Base-by-base conservation (phyloP, 2,329 filamentous ascomycete species). In the Neoascochyta sp. region DNA sequence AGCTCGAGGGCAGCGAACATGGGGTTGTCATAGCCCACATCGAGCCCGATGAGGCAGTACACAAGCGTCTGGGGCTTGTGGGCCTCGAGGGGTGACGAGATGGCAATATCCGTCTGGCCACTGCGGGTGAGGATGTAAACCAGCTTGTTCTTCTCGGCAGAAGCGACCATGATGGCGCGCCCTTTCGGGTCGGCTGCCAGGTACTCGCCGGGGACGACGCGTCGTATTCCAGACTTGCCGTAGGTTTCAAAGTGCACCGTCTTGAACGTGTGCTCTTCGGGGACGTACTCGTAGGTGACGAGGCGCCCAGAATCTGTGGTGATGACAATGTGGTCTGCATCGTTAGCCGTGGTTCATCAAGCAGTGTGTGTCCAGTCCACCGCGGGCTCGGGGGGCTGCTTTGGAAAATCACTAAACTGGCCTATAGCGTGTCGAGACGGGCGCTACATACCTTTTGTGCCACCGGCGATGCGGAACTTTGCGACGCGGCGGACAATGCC, bases 81-180 rank as follows among this genome's bases (percentile, higher is more conserved):
- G 2, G 92, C 93, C 66, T 98, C 93, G 11, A 98, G 75, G 1
- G 92, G 92, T 9, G 92, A 98, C 4, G 92, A 98, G 28, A 98
- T 98, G 22, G 89, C 93, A 52, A 98, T 78, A 63, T 95, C 86
- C 11, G 89, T 89, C 65, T 96, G 87, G 3, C 88, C 78, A 66
- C 95, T 94, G 45, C 93, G 83, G 65, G 96, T 96, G 48, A 98
- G 74, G 54, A 98, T 90, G 66, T 98, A 99, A 48, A 98, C 92
- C 34, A 99, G 83, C 70, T 98, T 98, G 70, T 96, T 98, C 76
- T 98, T 98, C 69, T 99, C 93, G 32, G 90, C 76, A 4, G 89
- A 90, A 7, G 92, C 88, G 40, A 96, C 86, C 59, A 99, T 75
- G 58, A 90, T 95, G 32, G 93, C 93, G 68, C 92, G 80, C 33